Percentiles rank a stretch among this genome's conserved stretches.
These are phyloP conservation scores for Leccinum obscurum DNA, from an alignment of 768 basidiomycete genomes.

Conservation along the genomic window DNA sequence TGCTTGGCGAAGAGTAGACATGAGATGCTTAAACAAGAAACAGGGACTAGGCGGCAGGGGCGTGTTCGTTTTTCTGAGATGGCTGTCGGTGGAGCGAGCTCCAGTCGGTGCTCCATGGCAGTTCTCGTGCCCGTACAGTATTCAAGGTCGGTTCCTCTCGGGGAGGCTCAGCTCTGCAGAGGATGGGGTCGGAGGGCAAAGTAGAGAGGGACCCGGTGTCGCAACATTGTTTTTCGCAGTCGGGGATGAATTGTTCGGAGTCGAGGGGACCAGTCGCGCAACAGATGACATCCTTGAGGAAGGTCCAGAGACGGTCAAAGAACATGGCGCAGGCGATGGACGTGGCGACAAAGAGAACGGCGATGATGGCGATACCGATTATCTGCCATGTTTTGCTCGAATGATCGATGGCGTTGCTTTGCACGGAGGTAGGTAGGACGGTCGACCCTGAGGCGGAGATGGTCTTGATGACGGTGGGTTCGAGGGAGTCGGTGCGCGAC, in stretches of 20 bases:
- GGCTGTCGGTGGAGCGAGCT: constrained; percentile 22
- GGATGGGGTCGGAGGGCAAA: constrained; percentile 2
- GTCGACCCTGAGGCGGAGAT: constrained; percentile 5
- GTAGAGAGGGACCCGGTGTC: constrained; percentile 31
- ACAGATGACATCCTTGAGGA: constrained; percentile 51
- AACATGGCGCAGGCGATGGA: constrained; percentile 60
- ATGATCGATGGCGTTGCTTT: constrained; percentile 32
- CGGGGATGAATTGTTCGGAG: constrained; percentile 59
- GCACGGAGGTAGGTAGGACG: constrained; percentile 5
- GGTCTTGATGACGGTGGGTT: constrained; percentile 3
- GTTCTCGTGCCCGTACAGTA: constrained; percentile 17
- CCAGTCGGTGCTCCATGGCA: constrained; percentile 28
- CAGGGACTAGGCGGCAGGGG: constrained; percentile 2
- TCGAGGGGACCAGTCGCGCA: constrained; percentile 36
- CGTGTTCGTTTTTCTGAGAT: constrained; percentile 19
- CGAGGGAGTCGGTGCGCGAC: not conserved
- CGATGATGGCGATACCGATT: constrained; percentile 64
- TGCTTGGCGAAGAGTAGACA: not conserved
- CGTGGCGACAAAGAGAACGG: constrained; percentile 57
- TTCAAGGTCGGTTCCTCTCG: not conserved
- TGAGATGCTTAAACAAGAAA: not conserved
- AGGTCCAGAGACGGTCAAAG: constrained; percentile 71
- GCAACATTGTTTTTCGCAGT: constrained; percentile 65
- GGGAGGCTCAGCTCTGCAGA: constrained; percentile 2
- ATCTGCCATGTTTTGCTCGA: constrained; percentile 63